These are phyloP conservation scores for Cadophora malorum DNA, from an alignment of 2,329 filamentous ascomycete species.

Conservation along the genomic window DNA sequence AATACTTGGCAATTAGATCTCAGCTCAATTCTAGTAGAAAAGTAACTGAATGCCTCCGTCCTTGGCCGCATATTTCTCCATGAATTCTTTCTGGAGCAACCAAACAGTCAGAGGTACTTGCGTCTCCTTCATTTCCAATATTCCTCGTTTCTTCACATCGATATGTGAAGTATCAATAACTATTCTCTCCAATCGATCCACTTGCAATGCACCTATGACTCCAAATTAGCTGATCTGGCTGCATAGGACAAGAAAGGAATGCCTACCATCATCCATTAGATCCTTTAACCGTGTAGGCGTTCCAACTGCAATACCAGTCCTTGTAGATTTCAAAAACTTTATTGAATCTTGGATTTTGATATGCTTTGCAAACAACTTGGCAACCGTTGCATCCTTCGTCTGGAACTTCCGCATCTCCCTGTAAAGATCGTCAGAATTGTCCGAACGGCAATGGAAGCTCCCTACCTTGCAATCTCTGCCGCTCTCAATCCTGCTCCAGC, in stretches of 20 bases:
- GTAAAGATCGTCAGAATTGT: conserved; percentile 23
- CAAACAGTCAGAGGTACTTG: conserved; percentile 80
- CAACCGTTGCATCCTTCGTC: conserved; percentile 76
- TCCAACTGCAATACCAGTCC: conserved; percentile 86
- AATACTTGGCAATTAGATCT: background rate
- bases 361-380: conserved; percentile 97
- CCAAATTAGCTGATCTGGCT: conserved; percentile 32
- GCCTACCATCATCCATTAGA: conserved; percentile 78
- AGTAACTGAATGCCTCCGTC: conserved; percentile 65
- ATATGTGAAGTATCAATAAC: conserved; percentile 92
- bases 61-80: conserved; percentile 67
- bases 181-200: conserved; percentile 75
- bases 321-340: conserved; percentile 70
- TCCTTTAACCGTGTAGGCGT: conserved; percentile 85
- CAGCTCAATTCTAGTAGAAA: conserved; percentile 60
- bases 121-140: conserved; percentile 95
- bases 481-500: conserved; percentile 84
- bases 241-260: background rate
- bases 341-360: conserved; percentile 93
- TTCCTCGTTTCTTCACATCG: conserved; percentile 90
- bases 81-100: conserved; percentile 73
- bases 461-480: conserved; percentile 78
- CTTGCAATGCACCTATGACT: conserved; percentile 67
- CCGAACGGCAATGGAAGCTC: conserved; percentile 14
- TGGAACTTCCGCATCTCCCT: conserved; percentile 80